Evolutionary conservation across 1,284 basidiomycete species (phyloP), one percentile per base, ranked within the genome.

Genomic region (Porogramme epimiltina): DNA sequence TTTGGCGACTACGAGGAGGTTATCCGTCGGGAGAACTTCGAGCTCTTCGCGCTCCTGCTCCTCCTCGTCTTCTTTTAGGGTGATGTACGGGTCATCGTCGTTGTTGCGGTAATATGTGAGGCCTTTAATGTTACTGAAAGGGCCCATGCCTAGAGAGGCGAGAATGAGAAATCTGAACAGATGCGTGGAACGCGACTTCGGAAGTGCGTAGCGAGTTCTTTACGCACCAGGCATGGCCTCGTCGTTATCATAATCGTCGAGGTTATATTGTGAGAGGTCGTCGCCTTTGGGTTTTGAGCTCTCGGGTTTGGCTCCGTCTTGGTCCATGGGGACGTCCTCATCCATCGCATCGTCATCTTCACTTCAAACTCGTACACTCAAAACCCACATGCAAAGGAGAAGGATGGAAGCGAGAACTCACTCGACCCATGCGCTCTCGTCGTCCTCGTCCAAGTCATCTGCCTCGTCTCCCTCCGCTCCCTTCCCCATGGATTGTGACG

Each of bases 81-180:
- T 99, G 62, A 99, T 91, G 68, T 96, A 99, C 0, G 97, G 97
- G 72, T 99, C 97, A 41, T 98, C 94, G 51, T 92, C 82, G 67
- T 96, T 95, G 65, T 92, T 85, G 46, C 87, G 85, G 71, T 98
- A 95, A 68, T 91, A 97, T 34, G 90, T 89, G 47, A 99, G 74
- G 4, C 96, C 95, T 68, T 97, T 97, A 72, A 99, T 93, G 66
- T 94, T 97, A 70, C 89, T 93, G 73, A 99, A 98, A 9, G 93
- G 91, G 16, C 95, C 95, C 67, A 83, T 77, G 31, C 81, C 91
- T 92, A 56, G 16, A 40, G 2, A 47, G n/a, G 16, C 8, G 3
- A 19, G 9, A 16, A n/a, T 37, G 5, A 37, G 34, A 6, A 18
- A 9, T 16, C 8, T 16, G 34, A 31, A 8, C 28, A 15, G 9